Conservation (phyloP, 768 basidiomycete species). For the Podaxis sp. region DNA sequence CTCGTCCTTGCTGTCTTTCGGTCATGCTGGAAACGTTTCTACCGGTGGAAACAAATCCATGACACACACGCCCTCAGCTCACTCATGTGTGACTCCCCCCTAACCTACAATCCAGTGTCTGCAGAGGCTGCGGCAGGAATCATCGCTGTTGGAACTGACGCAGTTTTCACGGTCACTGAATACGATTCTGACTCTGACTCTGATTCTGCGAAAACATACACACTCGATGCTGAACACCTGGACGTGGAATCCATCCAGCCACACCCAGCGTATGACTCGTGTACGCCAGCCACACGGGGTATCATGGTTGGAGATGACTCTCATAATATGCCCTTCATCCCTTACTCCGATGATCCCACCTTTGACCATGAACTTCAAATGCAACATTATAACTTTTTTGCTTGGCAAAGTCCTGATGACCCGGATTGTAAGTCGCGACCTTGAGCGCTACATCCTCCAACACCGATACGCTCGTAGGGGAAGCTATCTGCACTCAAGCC, state of each 20-base stretch:
- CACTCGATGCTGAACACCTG: neutral
- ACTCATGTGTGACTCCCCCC: neutral
- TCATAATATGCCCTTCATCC: slow-evolving; percentile 56
- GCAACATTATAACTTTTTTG: slow-evolving; percentile 41
- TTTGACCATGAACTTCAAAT: slow-evolving; percentile 46
- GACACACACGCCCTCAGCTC: neutral
- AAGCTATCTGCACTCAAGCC: slow-evolving; percentile 51
- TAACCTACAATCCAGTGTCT: neutral
- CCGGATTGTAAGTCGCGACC: slow-evolving; percentile 34
- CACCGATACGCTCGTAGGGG: slow-evolving; percentile 30
- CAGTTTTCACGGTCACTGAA: neutral
- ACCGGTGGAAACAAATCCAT: neutral
- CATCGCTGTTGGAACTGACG: too few relatives aligned
- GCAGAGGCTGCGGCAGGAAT: neutral
- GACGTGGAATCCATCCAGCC: slow-evolving; percentile 8
- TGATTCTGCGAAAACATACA: neutral
- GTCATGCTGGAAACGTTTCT: neutral
- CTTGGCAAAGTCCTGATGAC: slow-evolving; percentile 47
- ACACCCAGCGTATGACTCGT: slow-evolving; percentile 53
- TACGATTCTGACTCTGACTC: neutral
- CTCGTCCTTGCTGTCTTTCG: neutral
- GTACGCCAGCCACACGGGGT: slow-evolving; percentile 48
- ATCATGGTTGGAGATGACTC: slow-evolving; percentile 59
- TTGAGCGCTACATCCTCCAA: neutral
- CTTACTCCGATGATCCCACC: slow-evolving; percentile 57